These are phyloP conservation scores for Phytophthora litchii DNA, from an alignment of 352 stramenopile genomes.

Conservation along the genomic window DNA sequence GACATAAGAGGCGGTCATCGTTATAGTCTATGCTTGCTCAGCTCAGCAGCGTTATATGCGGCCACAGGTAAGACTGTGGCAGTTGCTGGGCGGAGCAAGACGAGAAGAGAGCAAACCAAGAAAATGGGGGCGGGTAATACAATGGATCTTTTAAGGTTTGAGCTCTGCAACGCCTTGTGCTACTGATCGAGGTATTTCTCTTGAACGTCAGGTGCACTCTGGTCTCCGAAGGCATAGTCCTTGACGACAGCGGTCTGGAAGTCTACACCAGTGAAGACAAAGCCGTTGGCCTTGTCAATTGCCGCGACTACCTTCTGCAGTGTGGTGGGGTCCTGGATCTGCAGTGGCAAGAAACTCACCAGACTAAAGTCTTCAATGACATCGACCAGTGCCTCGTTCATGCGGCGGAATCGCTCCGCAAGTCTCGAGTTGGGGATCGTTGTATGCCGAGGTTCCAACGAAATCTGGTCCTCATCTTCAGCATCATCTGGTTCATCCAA, in stretches of 20 bases:
- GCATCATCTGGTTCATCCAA: constrained; percentile 72
- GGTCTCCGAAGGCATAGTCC: constrained; percentile 72
- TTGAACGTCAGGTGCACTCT: constrained; percentile 59
- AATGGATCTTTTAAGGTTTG: constrained; percentile 37
- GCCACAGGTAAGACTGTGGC: constrained; percentile 14
- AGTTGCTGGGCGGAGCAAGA: constrained; percentile 9
- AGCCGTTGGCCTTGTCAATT: constrained; percentile 87
- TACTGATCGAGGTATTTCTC: constrained; percentile 74
- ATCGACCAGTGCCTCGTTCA: constrained; percentile 87
- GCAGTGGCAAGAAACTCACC: constrained; percentile 80
- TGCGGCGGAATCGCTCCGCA: constrained; percentile 65
- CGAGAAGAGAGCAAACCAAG: constrained; percentile 6
- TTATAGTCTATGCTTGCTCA: constrained; percentile 11
- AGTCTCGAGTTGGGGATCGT: constrained; percentile 35
- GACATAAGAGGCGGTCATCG: constrained; percentile 17
- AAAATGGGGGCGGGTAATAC: constrained; percentile 33
- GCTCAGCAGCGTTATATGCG: constrained; percentile 14
- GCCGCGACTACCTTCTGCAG: constrained; percentile 70
- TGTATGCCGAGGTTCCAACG: constrained; percentile 37
- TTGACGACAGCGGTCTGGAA: constrained; percentile 82
- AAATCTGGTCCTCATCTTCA: constrained; percentile 46
- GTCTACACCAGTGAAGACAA: constrained; percentile 79
- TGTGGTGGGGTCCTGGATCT: constrained; percentile 78
- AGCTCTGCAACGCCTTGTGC: constrained; percentile 3
- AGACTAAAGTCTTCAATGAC: constrained; percentile 90